Evolutionary conservation across 2,329 filamentous ascomycete species (phyloP).

Genomic region (Alternaria alternata): DNA sequence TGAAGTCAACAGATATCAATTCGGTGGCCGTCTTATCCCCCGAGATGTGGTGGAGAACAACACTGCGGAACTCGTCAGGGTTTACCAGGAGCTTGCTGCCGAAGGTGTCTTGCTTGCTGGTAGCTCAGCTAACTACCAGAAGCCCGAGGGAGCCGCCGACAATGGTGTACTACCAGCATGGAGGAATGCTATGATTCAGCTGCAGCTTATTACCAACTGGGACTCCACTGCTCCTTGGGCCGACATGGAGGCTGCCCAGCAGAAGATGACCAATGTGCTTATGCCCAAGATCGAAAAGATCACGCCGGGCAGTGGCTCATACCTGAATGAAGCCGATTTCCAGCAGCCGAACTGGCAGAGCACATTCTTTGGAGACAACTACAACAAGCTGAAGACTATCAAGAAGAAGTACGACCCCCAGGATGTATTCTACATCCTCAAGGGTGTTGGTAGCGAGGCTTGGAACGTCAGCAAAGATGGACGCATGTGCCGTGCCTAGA

Average conservation of each 20-base stretch:
- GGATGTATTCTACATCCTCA: slow-evolving; percentile 28
- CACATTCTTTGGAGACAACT: slow-evolving; percentile 37
- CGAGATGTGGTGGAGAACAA: slow-evolving; percentile 27
- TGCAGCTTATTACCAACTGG: slow-evolving; percentile 32
- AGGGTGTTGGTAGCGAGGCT: slow-evolving; percentile 33
- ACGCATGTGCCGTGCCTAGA: slow-evolving; percentile 21
- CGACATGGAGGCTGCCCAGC: slow-evolving; percentile 17
- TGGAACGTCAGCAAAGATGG: slow-evolving; percentile 24
- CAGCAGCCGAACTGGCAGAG: slow-evolving; percentile 33
- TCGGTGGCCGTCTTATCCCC: slow-evolving; percentile 31
- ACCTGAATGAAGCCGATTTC: slow-evolving; percentile 44
- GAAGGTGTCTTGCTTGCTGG: slow-evolving; percentile 28
- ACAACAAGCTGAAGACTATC: slow-evolving; percentile 22
- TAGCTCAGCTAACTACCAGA: slow-evolving; percentile 26
- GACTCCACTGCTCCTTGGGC: slow-evolving; percentile 24
- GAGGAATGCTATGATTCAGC: slow-evolving; percentile 29
- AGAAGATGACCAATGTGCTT: slow-evolving; percentile 30
- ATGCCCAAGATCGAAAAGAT: slow-evolving; percentile 35
- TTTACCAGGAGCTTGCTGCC: slow-evolving; percentile 20
- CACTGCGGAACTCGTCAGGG: slow-evolving; percentile 22
- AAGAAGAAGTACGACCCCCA: slow-evolving; percentile 37
- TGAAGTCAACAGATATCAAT: slow-evolving; percentile 30
- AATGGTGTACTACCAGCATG: slow-evolving; percentile 38
- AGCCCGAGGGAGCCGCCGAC: slow-evolving; percentile 19
- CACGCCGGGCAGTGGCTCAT: slow-evolving; percentile 34